Percentiles rank a stretch among this genome's conserved stretches.
These are phyloP conservation scores for Ballota nigra DNA, from an alignment of 257 asterid species.

Conservation along the genomic window DNA sequence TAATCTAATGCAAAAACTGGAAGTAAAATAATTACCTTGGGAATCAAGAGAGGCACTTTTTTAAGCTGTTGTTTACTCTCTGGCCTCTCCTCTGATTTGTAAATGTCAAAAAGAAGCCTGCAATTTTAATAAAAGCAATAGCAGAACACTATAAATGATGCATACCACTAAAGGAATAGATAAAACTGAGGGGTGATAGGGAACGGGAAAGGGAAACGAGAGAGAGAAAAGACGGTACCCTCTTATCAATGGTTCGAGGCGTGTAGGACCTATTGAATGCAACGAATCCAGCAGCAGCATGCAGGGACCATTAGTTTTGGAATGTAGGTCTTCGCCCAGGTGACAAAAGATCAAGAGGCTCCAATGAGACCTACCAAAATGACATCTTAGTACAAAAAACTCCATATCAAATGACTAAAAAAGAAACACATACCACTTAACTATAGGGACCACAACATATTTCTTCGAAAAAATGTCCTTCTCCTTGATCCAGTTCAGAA, in stretches of 20 bases:
- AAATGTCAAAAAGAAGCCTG: constrained; percentile 54
- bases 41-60: constrained; percentile 51
- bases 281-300: constrained; percentile 69
- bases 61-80: constrained; percentile 29
- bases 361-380: constrained; percentile 63
- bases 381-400: background rate
- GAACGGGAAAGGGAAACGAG: background rate
- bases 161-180: background rate
- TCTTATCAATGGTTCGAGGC: constrained; percentile 56
- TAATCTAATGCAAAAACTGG: background rate
- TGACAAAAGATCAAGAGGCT: constrained; percentile 70
- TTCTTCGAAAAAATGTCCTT: constrained; percentile 42
- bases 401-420: background rate
- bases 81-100: constrained; percentile 33
- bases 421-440: constrained; percentile 50
- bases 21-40: constrained; percentile 41
- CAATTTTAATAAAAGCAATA: background rate
- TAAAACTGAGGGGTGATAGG: background rate
- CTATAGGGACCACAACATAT: constrained; percentile 68
- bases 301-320: constrained; percentile 45
- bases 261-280: constrained; percentile 35
- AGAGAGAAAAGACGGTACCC: no score
- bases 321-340: constrained; percentile 40
- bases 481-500: constrained; percentile 58
- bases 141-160: background rate